Percentiles rank a stretch among this genome's conserved stretches.
phyloP scores from a whole-genome alignment of 2,329 filamentous ascomycete genomes.

The Phialophora verrucosa region DNA sequence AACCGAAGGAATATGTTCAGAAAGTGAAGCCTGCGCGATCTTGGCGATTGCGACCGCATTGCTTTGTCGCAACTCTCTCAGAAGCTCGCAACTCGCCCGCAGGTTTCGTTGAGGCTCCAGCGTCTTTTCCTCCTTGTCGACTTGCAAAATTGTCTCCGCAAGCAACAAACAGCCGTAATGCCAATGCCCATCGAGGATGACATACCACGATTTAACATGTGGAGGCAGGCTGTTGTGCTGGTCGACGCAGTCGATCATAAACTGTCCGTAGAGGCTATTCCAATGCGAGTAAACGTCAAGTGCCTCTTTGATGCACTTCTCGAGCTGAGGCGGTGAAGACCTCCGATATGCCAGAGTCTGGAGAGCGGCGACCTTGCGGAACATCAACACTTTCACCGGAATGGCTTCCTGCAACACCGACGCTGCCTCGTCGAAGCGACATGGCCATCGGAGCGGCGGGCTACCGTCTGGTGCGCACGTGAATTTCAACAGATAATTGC shows the following conservation, averaged over 20 bases:
- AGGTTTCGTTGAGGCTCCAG: conserved; percentile 31
- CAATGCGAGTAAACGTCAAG: conserved; percentile 62
- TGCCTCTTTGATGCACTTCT: conserved; percentile 57
- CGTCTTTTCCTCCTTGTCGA: conserved; percentile 51
- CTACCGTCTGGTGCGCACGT: conserved; percentile 38
- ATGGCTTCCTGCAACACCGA: conserved; percentile 59
- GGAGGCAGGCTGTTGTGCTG: conserved; percentile 58
- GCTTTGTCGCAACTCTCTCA: conserved; percentile 19
- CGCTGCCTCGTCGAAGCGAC: conserved; percentile 59
- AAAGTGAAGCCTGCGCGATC: conserved; percentile 27
- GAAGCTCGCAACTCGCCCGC: conserved; percentile 20
- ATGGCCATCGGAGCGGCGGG: conserved; percentile 55
- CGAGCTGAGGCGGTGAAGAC: conserved; percentile 49
- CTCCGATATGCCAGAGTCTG: conserved; percentile 58
- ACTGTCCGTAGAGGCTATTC: conserved; percentile 58
- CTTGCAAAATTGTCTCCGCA: conserved; percentile 60
- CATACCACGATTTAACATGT: conserved; percentile 65
- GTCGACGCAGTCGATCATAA: conserved; percentile 59
- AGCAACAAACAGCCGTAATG: conserved; percentile 63
- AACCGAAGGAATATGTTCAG: conserved; percentile 28
- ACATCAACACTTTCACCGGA: conserved; percentile 65
- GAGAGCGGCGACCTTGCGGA: conserved; percentile 62
- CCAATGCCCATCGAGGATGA: conserved; percentile 64
- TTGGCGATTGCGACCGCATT: conserved; percentile 29
- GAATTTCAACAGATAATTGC: conserved; percentile 40